Conservation (phyloP, 805 yeast genomes). For the Ogataea wickerhamii region DNA sequence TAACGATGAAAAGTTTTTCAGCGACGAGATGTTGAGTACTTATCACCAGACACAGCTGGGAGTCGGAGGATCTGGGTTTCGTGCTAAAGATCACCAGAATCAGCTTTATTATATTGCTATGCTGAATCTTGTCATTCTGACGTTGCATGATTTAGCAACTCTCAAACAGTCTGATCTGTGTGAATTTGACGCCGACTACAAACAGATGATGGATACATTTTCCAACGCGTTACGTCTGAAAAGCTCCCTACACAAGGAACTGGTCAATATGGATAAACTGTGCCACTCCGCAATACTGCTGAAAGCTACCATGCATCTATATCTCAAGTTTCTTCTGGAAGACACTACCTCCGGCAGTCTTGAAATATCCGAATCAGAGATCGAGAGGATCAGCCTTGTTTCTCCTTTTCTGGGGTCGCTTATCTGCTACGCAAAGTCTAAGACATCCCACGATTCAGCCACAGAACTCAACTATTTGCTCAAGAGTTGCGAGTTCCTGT, state of each 20-base stretch:
- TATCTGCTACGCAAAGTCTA: constrained; percentile 21
- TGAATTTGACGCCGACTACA: constrained; percentile 23
- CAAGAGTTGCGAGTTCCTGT: too few relatives aligned
- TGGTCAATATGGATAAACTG: constrained; percentile 7
- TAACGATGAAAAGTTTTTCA: constrained; percentile 20
- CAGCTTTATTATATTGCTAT: constrained; percentile 24
- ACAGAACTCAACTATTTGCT: too few relatives aligned
- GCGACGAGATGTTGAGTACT: constrained; percentile 20
- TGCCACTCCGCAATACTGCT: constrained; percentile 7
- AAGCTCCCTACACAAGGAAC: constrained; percentile 15
- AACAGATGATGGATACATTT: constrained; percentile 18
- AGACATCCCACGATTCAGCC: too few relatives aligned
- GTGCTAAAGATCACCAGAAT: constrained; percentile 18
- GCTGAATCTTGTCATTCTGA: constrained; percentile 23
- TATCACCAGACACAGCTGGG: constrained; percentile 23
- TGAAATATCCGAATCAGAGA: not conserved
- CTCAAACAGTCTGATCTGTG: constrained; percentile 15
- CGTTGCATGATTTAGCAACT: constrained; percentile 15
- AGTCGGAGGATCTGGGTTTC: constrained; percentile 22
- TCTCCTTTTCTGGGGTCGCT: constrained; percentile 27
- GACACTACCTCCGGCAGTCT: not conserved
- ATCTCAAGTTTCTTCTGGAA: constrained; percentile 8
- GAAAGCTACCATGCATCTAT: constrained; percentile 10
- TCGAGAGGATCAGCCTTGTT: constrained; percentile 11
- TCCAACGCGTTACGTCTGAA: constrained; percentile 18